Base-by-base conservation (phyloP, 257 asterid species). In the Penstemon newberryi region DNA sequence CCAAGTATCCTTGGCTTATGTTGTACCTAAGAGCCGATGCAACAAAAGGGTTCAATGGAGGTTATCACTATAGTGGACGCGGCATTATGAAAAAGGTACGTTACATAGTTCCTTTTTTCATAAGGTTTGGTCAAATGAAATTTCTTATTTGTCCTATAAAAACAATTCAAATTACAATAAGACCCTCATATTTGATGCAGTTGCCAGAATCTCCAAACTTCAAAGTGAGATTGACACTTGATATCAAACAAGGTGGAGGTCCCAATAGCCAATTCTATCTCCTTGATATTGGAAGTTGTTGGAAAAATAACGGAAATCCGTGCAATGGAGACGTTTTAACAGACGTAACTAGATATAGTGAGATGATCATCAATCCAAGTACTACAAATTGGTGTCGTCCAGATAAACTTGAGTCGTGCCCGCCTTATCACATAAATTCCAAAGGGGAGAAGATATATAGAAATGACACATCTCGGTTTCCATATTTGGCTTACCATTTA, bases 1-100 rank as follows among this genome's bases (percentile, higher is more conserved):
- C 83, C 57, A 90, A 81, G 75, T 90, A 90, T 76, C 96, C 96
- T 33, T 90, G 94, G 95, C 93, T 87, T 53, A 90, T 90, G 97
- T 57, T 90, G 83, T 90, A 90, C 75, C 78, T 86, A 55, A 84
- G 97, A 76, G 71, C 97, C 0, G 97, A 90, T 63, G 97, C 94
- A 5, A 60, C 87, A 0, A 51, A 80, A 78, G 97, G 97, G 40
- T 84, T 86, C 41, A 87, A 87, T 43, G 97, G 95, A 42, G 97
- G 97, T 19, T 90, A 90, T 80, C 97, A 87, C 73, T 87, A 90
- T 53, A 40, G 56, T 39, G 95, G 97, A 19, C 91, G 95, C 0
- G 95, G 97, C 72, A 86, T 88, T 65, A 80, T 88, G 88, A 83
- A 56, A 76, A 78, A 74, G 92, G 97, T 90, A 15, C 4, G 67